phyloP scores from a whole-genome alignment of 2,329 filamentous ascomycete genomes.

The Cephalotrichum gorgonifer region DNA sequence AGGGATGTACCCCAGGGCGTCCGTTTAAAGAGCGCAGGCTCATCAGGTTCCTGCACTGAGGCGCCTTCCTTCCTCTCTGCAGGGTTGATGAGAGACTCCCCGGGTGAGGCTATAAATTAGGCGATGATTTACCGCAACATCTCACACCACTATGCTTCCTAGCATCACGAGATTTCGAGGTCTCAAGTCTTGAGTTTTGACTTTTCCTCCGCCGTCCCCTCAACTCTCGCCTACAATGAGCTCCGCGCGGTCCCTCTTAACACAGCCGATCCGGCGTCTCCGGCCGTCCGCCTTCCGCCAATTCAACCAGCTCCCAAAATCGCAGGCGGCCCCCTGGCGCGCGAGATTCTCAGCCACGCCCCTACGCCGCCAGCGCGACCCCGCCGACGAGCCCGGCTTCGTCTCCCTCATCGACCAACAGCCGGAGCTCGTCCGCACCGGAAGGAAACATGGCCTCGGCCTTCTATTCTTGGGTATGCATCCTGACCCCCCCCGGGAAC shows the following conservation, averaged over 20 bases:
- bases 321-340: neutral
- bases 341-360: constrained; percentile 3
- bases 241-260: neutral
- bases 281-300: neutral
- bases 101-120: neutral
- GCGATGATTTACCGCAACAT: constrained; percentile 1
- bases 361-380: constrained; percentile 8
- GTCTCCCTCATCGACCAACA: constrained; percentile 76
- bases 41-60: too few species aligned
- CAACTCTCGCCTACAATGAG: neutral
- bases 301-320: neutral
- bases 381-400: constrained; percentile 67
- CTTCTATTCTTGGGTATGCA: constrained; percentile 62
- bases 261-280: neutral
- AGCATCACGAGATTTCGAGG: constrained; percentile 3
- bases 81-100: neutral
- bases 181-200: too few species aligned
- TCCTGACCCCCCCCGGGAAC: neutral
- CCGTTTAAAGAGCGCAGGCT: too few species aligned
- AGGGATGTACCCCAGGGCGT: too few species aligned
- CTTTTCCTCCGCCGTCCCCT: neutral
- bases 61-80: too few species aligned
- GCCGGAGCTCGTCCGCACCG: constrained; percentile 64
- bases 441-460: constrained; percentile 65
- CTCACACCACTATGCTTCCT: neutral